A percentile compares a stretch with the other conserved stretches of the same genome.
phyloP scores from a whole-genome alignment of 352 stramenopile species.

The Phytophthora kernoviae region DNA sequence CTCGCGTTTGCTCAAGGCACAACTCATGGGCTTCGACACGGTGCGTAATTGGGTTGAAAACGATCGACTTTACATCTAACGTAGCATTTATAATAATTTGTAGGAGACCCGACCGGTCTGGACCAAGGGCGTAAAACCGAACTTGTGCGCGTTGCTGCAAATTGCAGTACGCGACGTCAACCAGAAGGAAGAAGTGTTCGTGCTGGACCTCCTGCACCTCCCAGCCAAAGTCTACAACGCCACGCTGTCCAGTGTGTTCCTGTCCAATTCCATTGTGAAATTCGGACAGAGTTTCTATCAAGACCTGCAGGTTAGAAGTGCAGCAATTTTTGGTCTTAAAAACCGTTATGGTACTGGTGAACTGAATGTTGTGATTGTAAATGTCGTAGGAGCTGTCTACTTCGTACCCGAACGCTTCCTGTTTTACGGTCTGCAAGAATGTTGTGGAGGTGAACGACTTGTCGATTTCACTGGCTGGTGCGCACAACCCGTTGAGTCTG shows the following conservation, averaged over 20 bases:
- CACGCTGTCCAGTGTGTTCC: slow-evolving; percentile 57
- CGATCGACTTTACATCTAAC: background rate
- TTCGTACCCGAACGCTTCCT: slow-evolving; percentile 70
- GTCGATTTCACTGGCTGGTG: slow-evolving; percentile 55
- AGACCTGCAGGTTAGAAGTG: slow-evolving; percentile 51
- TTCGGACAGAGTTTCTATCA: slow-evolving; percentile 69
- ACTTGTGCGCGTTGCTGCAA: slow-evolving; percentile 64
- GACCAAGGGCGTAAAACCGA: slow-evolving; percentile 35
- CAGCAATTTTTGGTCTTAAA: no score
- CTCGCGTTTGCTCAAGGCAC: slow-evolving; percentile 45
- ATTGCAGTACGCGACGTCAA: slow-evolving; percentile 60
- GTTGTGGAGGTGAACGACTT: slow-evolving; percentile 83
- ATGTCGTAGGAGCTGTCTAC: slow-evolving; percentile 44
- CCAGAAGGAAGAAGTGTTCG: slow-evolving; percentile 68
- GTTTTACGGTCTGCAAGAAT: slow-evolving; percentile 66
- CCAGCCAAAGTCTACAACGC: slow-evolving; percentile 64
- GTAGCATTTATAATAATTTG: slow-evolving; percentile 1
- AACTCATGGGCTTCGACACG: slow-evolving; percentile 73
- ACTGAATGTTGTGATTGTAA: background rate
- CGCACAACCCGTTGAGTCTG: slow-evolving; percentile 64
- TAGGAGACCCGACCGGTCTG: slow-evolving; percentile 76
- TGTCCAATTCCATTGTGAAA: slow-evolving; percentile 71
- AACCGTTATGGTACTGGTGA: slow-evolving; percentile 3
- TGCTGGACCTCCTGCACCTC: slow-evolving; percentile 71
- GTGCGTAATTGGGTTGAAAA: slow-evolving; percentile 38